Evolutionary conservation across 1,284 basidiomycete species (phyloP), one percentile per base, ranked within the genome.

Genomic region (Malassezia yamatoensis): DNA sequence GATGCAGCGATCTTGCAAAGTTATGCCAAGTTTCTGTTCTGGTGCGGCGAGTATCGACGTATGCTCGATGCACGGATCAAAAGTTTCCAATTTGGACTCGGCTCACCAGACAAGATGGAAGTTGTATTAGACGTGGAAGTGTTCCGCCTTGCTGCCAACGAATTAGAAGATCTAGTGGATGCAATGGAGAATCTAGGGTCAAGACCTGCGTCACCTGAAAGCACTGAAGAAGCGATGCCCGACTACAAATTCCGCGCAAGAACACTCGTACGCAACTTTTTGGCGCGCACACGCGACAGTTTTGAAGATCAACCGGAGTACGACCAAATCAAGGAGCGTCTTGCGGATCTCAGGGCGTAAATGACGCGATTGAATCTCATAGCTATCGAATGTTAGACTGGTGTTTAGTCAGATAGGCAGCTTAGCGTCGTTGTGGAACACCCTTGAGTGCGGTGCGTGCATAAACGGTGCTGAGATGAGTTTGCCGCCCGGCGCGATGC

Each of bases 271-370:
- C 80, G 91, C 70, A 86, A 84, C 40, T 96, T 96, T 75, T 82
- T 90, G 77, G 89, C 86, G 3, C 64, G 79, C 50, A 80, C 79
- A n/a, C 75, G 70, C 63, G 69, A 85, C 18, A 61, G 65, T 53
- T 96, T 90, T 68, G 87, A 86, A 70, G 88, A 89, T 54, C 87
- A 93, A 75, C 80, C 82, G 1, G 89, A 89, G 76, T 96, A 87
- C 84, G 77, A 79, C 40, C 78, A 79, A 62, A 78, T 96, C 64
- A 18, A 51, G 37, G 40, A 40, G 20, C 21, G 15, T 18, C 37
- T 51, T 41, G 15, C 21, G 15, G 39, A 40, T 16, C 32, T 41
- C 2, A 21, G 47, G 8, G 24, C 24, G 4, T 29, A 29, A 29
- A 29, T 3, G 24, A 29, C 24, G 24, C 24, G 7, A 29, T 4